These are phyloP conservation scores for Diaporthe nobilis DNA, from an alignment of 2,329 filamentous ascomycete species.

Conservation along the genomic window DNA sequence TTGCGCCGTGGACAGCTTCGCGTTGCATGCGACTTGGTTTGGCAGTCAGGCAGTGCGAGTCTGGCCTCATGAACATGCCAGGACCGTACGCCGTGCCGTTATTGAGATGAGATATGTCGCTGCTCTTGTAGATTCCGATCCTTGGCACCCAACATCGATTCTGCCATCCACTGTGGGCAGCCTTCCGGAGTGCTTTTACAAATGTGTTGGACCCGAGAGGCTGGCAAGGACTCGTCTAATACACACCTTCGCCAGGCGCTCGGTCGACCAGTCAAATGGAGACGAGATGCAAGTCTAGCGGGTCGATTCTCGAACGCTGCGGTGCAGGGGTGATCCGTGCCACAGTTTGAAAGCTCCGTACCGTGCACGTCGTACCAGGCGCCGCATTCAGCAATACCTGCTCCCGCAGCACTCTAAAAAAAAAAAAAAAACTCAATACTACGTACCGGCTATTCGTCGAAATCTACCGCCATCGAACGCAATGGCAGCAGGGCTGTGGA, in stretches of 20 bases:
- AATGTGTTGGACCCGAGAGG: slow-evolving; percentile 36
- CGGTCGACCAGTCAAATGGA: slow-evolving; percentile 25
- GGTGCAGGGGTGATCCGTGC: slow-evolving; percentile 40
- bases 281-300: slow-evolving; percentile 30
- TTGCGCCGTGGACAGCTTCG: slow-evolving; percentile 23
- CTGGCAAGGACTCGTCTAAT: slow-evolving; percentile 17
- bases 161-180: not conserved
- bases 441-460: not conserved
- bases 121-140: not conserved
- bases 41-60: not conserved
- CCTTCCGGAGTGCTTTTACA: slow-evolving; percentile 3
- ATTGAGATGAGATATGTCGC: not conserved
- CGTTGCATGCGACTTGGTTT: not conserved
- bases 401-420: not conserved
- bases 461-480: not conserved
- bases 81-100: not conserved
- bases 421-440: not conserved
- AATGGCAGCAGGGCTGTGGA: not conserved
- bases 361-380: not conserved
- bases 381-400: not conserved
- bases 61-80: not conserved
- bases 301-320: slow-evolving; percentile 26
- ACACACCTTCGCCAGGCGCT: not conserved
- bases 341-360: not conserved
- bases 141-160: not conserved